Evolutionary conservation across 768 basidiomycete genomes (phyloP).

Genomic region (Melanogaster broomeanus): DNA sequence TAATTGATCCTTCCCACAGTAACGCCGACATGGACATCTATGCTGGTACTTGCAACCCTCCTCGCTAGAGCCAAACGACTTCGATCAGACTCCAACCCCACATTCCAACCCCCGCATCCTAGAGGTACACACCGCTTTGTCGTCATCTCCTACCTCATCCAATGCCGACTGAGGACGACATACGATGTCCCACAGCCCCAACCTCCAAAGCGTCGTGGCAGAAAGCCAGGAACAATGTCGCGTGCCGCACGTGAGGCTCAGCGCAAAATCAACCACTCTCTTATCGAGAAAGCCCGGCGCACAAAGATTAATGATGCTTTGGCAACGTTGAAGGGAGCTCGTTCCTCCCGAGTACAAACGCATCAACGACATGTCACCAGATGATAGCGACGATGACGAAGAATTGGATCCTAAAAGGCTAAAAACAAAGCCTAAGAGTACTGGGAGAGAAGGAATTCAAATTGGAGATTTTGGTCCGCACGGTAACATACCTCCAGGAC

Average conservation of each 20-base stretch:
- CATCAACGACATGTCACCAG: conserved; percentile 29
- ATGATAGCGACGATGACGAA: conserved; percentile 35
- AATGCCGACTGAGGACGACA: conserved; percentile 30
- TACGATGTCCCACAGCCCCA: conserved; percentile 17
- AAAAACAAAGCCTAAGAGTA: conserved; percentile 30
- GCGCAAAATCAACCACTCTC: conserved; percentile 90
- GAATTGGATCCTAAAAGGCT: conserved; percentile 27
- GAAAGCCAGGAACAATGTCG: conserved; percentile 70
- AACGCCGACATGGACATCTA: conserved; percentile 29
- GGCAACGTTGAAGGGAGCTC: conserved; percentile 68
- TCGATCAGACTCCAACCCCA: conserved; percentile 23
- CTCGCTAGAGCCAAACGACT: conserved; percentile 47
- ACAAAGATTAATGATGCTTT: conserved; percentile 97
- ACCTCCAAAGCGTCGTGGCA: conserved; percentile 62
- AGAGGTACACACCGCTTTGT: not conserved
- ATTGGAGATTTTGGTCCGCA: conserved; percentile 84
- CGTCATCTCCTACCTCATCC: conserved; percentile 12
- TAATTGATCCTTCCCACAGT: not conserved
- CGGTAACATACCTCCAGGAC: conserved; percentile 76
- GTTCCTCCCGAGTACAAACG: conserved; percentile 64
- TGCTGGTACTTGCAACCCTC: conserved; percentile 43
- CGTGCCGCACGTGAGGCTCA: conserved; percentile 82
- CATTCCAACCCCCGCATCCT: conserved; percentile 3
- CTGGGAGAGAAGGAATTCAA: conserved; percentile 89
- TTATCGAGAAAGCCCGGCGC: conserved; percentile 91